phyloP scores from a whole-genome alignment of 257 asterid species.

The Nicotiana paniculata region DNA sequence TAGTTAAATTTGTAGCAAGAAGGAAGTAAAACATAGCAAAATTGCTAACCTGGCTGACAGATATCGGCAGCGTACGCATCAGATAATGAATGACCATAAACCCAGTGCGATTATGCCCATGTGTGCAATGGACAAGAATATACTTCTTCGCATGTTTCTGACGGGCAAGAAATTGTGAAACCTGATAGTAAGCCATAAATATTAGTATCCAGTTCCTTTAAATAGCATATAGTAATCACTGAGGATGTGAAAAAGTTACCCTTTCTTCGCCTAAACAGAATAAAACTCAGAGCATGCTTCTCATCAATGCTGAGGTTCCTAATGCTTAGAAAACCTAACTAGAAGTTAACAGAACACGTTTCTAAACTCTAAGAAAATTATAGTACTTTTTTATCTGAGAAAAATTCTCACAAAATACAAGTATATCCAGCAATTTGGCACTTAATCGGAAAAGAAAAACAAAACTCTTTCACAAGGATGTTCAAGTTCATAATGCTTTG shows the following conservation, averaged over 20 bases:
- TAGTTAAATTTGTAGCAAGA: not conserved
- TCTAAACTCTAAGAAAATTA: not conserved
- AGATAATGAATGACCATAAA: constrained; percentile 91
- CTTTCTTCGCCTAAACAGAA: not conserved
- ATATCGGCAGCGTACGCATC: constrained; percentile 66
- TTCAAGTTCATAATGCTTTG: constrained; percentile 3
- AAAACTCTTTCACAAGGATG: not conserved
- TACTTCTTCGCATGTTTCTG: constrained; percentile 67
- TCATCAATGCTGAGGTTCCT: not conserved
- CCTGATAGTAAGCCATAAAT: constrained; percentile 36
- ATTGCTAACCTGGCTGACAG: constrained; percentile 76
- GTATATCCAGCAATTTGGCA: not conserved
- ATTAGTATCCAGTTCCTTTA: not conserved
- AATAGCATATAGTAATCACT: not conserved
- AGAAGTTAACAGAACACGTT: not conserved
- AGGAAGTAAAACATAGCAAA: not conserved
- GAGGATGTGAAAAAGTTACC: not conserved
- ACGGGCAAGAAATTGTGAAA: constrained; percentile 67
- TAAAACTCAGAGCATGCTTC: not conserved
- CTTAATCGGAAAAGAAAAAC: not conserved
- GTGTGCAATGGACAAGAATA: constrained; percentile 94
- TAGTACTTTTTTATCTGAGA: not conserved
- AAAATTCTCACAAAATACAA: not conserved
- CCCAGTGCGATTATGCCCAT: constrained; percentile 99
- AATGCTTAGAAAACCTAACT: not conserved